Evolutionary conservation across 2,329 filamentous ascomycete species (phyloP).

Genomic region (Hymenoscyphus scutula): DNA sequence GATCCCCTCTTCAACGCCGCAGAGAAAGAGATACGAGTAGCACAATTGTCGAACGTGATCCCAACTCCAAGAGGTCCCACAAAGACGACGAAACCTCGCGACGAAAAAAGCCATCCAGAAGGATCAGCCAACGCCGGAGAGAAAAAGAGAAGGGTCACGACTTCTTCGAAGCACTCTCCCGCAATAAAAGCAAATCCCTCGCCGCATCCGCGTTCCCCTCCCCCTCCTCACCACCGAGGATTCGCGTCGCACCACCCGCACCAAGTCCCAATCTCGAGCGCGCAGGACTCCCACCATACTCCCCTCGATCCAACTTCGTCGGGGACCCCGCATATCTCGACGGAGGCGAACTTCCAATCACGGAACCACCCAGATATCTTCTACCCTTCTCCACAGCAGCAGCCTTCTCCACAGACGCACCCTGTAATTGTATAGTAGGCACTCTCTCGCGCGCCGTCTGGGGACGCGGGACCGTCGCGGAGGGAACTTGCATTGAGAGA

Average conservation of each 20-base stretch:
- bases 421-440: neutral
- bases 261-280: neutral
- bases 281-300: neutral
- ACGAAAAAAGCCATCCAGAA: neutral
- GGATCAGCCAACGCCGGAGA: neutral
- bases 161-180: slow-evolving; percentile 5
- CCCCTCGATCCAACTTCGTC: neutral
- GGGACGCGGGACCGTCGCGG: neutral
- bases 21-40: too few relatives aligned
- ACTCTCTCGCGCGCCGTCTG: neutral
- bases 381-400: neutral
- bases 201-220: slow-evolving; percentile 47
- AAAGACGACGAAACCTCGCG: too few relatives aligned
- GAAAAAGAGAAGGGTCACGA: neutral
- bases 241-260: neutral
- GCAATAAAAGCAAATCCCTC: slow-evolving; percentile 45
- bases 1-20: too few relatives aligned
- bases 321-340: neutral
- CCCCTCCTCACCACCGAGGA: neutral
- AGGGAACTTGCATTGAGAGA: slow-evolving; percentile 9
- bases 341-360: neutral
- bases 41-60: too few relatives aligned
- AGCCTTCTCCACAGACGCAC: too few relatives aligned
- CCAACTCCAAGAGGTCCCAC: too few relatives aligned
- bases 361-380: neutral